A percentile compares a stretch with the other conserved stretches of the same genome.
Evolutionary conservation across 73 alveolate genomes (phyloP).

Genomic region (Paramecium sexaurelia): DNA sequence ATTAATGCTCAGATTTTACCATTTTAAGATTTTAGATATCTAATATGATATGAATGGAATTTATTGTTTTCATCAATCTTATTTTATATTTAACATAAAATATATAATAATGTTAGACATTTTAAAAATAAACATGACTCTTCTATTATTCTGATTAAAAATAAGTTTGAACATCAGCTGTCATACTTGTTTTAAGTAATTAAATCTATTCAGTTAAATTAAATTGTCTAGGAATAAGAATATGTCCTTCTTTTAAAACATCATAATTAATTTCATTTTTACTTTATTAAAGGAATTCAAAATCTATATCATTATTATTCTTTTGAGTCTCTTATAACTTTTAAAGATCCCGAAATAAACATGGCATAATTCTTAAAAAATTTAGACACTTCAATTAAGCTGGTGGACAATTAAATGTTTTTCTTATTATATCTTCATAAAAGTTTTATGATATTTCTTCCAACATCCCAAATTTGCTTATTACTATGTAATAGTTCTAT

Average conservation of each 20-base stretch:
- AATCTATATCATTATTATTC: neutral
- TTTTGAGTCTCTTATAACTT: neutral
- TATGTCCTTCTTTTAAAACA: neutral
- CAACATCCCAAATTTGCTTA: slow-evolving; percentile 9
- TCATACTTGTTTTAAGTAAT: neutral
- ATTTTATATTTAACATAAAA: neutral
- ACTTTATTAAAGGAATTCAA: neutral
- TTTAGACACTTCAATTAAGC: neutral
- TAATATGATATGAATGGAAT: neutral
- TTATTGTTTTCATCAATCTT: neutral
- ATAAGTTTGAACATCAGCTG: neutral
- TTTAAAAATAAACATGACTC: neutral
- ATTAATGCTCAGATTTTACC: neutral
- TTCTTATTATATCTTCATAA: neutral
- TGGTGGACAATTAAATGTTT: neutral
- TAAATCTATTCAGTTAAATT: neutral
- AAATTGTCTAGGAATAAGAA: neutral
- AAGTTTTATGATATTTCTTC: slow-evolving; percentile 14
- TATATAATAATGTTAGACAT: neutral
- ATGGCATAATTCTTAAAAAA: neutral
- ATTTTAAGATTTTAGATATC: neutral
- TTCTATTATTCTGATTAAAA: neutral
- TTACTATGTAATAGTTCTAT: neutral
- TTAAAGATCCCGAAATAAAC: neutral
- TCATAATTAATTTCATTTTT: neutral